Conservation (phyloP, 2,329 filamentous ascomycete species). For the Aspergillus tubingensis region DNA sequence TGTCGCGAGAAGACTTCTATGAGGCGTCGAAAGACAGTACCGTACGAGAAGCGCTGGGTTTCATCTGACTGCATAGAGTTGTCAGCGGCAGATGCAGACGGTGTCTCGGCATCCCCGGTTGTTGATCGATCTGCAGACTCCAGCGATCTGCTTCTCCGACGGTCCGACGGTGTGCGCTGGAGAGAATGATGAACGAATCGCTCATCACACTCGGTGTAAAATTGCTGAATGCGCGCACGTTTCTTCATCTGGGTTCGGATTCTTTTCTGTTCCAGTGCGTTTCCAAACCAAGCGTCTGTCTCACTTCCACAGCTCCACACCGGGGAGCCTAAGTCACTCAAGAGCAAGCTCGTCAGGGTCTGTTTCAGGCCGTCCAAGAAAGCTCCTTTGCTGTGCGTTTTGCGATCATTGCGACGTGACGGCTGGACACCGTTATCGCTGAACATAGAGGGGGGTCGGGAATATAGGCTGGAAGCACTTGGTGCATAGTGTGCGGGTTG, state of each 20-base stretch:
- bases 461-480: conserved; percentile 59
- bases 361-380: conserved; percentile 78
- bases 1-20: conserved; percentile 86
- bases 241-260: conserved; percentile 44
- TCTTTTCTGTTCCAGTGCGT: conserved; percentile 53
- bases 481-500: conserved; percentile 66
- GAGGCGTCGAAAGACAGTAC: conserved; percentile 74
- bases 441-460: conserved; percentile 46
- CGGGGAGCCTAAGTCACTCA: conserved; percentile 85
- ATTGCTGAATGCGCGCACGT: conserved; percentile 40
- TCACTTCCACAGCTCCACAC: conserved; percentile 89
- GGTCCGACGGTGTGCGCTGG: conserved; percentile 22
- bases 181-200: conserved; percentile 29
- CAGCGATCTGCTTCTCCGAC: conserved; percentile 40
- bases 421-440: conserved; percentile 39
- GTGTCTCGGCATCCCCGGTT: neutral
- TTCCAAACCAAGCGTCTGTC: conserved; percentile 81
- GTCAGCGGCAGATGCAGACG: neutral
- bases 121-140: conserved; percentile 23
- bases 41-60: conserved; percentile 68
- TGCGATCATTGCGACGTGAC: conserved; percentile 38
- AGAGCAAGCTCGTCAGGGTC: conserved; percentile 75
- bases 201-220: conserved; percentile 41
- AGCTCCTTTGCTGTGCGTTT: conserved; percentile 68
- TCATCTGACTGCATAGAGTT: conserved; percentile 19